A percentile compares a stretch with the other conserved stretches of the same genome.
Conservation (phyloP, 345 rosid genomes). For the Eucalyptus cloeziana region DNA sequence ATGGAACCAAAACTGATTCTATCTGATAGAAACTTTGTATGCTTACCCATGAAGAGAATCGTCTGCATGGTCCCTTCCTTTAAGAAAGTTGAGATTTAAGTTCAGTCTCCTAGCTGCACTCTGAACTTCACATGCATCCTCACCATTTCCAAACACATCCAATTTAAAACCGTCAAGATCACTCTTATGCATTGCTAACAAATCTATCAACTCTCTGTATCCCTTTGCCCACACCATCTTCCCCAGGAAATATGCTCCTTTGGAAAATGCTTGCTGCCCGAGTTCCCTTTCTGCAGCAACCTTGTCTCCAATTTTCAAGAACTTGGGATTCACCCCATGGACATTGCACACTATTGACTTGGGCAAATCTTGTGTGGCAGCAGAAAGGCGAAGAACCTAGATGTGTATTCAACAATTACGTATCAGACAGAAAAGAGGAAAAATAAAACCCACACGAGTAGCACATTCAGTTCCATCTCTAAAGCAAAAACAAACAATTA, state of each 20-base stretch:
- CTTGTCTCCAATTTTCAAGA: constrained; percentile 82
- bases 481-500: not conserved
- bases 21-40: not conserved
- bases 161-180: constrained; percentile 79
- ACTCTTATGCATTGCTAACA: constrained; percentile 59
- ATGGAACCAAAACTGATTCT: not conserved
- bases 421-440: not conserved
- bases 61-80: constrained; percentile 92
- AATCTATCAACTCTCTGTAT: constrained; percentile 83
- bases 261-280: constrained; percentile 89
- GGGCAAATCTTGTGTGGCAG: constrained; percentile 90
- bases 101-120: constrained; percentile 52
- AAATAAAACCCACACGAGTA: not conserved
- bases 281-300: constrained; percentile 70
- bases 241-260: constrained; percentile 94
- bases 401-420: not conserved
- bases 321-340: constrained; percentile 94
- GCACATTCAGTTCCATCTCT: not conserved
- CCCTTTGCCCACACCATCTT: constrained; percentile 99
- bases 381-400: constrained; percentile 97
- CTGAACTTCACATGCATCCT: constrained; percentile 85
- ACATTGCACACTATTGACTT: constrained; percentile 91
- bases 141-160: constrained; percentile 96
- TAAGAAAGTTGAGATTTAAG: constrained; percentile 74
- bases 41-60: constrained; percentile 86